A percentile compares a stretch with the other conserved stretches of the same genome.
These are phyloP conservation scores for Alnus rubra DNA, from an alignment of 306 rosid genomes.

Conservation along the genomic window DNA sequence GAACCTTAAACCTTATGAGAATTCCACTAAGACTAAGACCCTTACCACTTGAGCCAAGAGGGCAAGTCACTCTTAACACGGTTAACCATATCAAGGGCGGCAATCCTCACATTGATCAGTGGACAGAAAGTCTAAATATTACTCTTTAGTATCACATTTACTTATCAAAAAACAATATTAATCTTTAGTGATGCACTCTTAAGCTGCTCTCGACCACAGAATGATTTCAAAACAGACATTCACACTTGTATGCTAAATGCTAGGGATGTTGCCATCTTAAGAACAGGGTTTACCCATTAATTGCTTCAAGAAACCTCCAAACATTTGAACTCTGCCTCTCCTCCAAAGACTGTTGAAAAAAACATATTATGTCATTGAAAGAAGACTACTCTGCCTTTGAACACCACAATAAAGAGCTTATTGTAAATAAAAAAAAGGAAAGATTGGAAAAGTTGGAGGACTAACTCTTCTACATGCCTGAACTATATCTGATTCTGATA, in stretches of 20 bases:
- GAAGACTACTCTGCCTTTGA: slow-evolving; percentile 31
- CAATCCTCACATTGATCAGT: slow-evolving; percentile 2
- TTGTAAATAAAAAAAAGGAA: not conserved
- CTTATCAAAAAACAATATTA: no score
- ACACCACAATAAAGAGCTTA: slow-evolving; percentile 3
- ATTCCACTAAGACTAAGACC: no score
- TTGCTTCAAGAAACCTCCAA: slow-evolving; percentile 93
- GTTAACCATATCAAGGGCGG: not conserved
- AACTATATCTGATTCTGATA: slow-evolving; percentile 75
- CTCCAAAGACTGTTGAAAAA: slow-evolving; percentile 67
- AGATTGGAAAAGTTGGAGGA: slow-evolving; percentile 14
- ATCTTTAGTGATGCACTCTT: not conserved
- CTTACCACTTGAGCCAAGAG: not conserved
- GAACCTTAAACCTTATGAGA: no score
- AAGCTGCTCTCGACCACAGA: not conserved
- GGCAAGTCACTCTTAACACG: not conserved
- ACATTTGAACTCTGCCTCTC: slow-evolving; percentile 82
- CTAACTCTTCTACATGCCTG: slow-evolving; percentile 93
- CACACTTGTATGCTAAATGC: not conserved
- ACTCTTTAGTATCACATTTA: not conserved
- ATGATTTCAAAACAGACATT: slow-evolving; percentile 1
- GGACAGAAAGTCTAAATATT: not conserved
- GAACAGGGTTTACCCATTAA: slow-evolving; percentile 62
- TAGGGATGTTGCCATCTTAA: not conserved
- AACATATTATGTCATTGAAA: slow-evolving; percentile 16